These are phyloP conservation scores for Xylaria multiplex DNA, from an alignment of 2,329 filamentous ascomycete genomes.

Conservation along the genomic window DNA sequence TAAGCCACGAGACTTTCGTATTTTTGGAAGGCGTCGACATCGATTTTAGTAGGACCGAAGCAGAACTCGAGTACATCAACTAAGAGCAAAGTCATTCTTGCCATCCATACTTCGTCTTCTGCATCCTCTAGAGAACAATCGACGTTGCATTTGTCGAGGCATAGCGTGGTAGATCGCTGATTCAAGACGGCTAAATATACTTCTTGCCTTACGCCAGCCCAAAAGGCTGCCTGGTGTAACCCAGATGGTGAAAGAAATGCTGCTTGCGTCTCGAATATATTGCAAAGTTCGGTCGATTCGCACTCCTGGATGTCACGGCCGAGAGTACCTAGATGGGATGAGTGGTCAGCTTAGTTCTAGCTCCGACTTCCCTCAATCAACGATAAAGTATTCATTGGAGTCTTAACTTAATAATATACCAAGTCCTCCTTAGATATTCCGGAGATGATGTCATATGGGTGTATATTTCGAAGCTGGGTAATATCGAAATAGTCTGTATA, in stretches of 20 bases:
- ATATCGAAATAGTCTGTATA: background rate
- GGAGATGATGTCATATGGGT: no score
- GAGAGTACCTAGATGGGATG: background rate
- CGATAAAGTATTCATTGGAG: no score
- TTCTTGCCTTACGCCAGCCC: constrained; percentile 13
- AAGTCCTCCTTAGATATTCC: no score
- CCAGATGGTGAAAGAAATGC: constrained; percentile 4
- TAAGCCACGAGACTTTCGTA: constrained; percentile 8
- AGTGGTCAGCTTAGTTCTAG: background rate
- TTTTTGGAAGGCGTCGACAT: background rate
- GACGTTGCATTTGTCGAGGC: constrained; percentile 8
- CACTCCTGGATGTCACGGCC: background rate
- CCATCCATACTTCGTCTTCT: constrained; percentile 18
- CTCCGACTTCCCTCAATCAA: no score
- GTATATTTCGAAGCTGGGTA: no score
- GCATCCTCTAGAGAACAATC: constrained; percentile 9
- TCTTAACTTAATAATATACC: no score
- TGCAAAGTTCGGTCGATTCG: background rate
- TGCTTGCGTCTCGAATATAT: constrained; percentile 2
- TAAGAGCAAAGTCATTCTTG: constrained; percentile 14
- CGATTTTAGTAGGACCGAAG: background rate
- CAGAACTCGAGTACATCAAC: constrained; percentile 19
- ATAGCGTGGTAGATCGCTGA: constrained; percentile 3
- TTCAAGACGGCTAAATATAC: constrained; percentile 11
- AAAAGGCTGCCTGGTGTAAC: constrained; percentile 15